These are phyloP conservation scores for Penicillium hesseltinei DNA, from an alignment of 2,329 filamentous ascomycete genomes.

Conservation along the genomic window DNA sequence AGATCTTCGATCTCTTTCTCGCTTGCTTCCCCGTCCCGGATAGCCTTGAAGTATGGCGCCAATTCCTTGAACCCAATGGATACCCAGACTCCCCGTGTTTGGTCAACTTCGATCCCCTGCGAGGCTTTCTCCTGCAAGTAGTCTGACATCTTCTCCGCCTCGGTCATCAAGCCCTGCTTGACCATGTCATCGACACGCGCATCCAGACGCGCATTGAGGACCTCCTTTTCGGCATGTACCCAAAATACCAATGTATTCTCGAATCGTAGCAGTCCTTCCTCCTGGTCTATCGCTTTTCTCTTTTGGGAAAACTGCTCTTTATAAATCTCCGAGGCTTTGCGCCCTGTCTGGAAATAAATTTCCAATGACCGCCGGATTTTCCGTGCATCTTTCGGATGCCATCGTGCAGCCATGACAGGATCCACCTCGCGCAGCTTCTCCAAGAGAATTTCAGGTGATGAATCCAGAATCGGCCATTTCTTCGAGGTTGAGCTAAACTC, in stretches of 20 bases:
- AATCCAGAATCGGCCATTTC: constrained; percentile 69
- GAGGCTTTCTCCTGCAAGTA: constrained; percentile 48
- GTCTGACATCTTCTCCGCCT: constrained; percentile 56
- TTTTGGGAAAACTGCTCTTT: constrained; percentile 62
- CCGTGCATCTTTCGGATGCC: constrained; percentile 90
- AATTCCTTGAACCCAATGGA: constrained; percentile 97
- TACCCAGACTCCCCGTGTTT: constrained; percentile 85
- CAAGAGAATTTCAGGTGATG: constrained; percentile 68
- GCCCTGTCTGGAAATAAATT: constrained; percentile 82
- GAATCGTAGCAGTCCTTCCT: constrained; percentile 47
- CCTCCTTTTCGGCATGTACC: constrained; percentile 72
- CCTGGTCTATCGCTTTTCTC: constrained; percentile 23
- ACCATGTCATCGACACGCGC: constrained; percentile 83
- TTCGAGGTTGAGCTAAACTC: constrained; percentile 27
- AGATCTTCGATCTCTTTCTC: constrained; percentile 53
- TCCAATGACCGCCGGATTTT: constrained; percentile 89
- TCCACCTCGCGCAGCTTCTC: constrained; percentile 75
- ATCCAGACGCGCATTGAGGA: constrained; percentile 69
- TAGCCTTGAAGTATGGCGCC: constrained; percentile 63
- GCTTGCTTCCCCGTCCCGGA: constrained; percentile 24
- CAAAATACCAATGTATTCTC: constrained; percentile 71
- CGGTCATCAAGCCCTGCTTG: constrained; percentile 59
- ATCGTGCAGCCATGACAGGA: constrained; percentile 81
- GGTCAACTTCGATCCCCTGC: constrained; percentile 61
- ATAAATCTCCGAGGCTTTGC: constrained; percentile 81